Base-by-base conservation (phyloP, 768 basidiomycete genomes). In the Termitomyces sp. region DNA sequence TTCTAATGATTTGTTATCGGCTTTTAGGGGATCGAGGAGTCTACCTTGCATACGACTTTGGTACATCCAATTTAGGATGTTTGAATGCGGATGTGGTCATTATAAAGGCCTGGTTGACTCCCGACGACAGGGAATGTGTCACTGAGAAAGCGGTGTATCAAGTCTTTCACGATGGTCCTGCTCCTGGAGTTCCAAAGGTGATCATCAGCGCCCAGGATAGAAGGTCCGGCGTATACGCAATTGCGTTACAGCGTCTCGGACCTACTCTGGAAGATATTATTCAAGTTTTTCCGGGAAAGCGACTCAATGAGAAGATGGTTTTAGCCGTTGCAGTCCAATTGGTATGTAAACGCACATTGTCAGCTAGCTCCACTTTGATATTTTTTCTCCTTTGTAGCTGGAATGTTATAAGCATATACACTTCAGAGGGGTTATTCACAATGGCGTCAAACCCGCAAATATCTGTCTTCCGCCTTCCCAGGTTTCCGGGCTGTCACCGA, bases 361-460 rank as follows among this genome's bases (percentile, higher is more conserved):
- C 5, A 43, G 22, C 42, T 22, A 9, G 22, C 30, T 20, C 10
- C 40, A 45, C 22, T 46, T 42, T 22, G 27, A n/a, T 36, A 44
- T 30, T 13, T 24, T 12, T 18, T 44, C 20, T 9, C n/a, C 16
- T n/a, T 26, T 6, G 24, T 36, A 74, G 71, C 62, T 74, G 20
- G 66, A 69, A 39, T 60, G 69, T 1, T 72, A 68, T 30, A 62
- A 51, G 16, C 56, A 63, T 3, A 61, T 74, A 0, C 71, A 74
- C 49, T 53, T 62, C 0, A 57, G 57, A 16, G 68, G 68, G 3
- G 57, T 72, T 16, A 61, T 72, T n/a, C 68, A 72, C 60, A 71
- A 68, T 44, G 72, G 72, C 2, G 62, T 70, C 9, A 73, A 74
- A 46, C 71, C 71, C 0, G 71, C 49, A 4, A 72, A 74, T 52